Conservation (phyloP, 352 stramenopile genomes). For the Phytophthora cactorum region DNA sequence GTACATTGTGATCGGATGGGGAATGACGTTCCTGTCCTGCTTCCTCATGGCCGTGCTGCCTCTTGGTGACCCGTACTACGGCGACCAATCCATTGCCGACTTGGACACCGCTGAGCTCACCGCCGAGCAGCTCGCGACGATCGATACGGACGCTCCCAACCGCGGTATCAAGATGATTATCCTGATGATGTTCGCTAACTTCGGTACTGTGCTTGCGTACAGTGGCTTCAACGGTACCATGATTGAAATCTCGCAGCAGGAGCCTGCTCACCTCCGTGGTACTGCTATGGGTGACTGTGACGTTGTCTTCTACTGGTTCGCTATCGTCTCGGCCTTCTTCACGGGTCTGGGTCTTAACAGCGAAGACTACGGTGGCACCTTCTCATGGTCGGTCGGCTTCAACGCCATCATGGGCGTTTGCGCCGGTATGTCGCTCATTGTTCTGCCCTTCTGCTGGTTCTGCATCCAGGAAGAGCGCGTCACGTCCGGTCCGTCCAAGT, state of each 20-base stretch:
- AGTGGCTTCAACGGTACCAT: slow-evolving; percentile 70
- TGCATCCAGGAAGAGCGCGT: slow-evolving; percentile 54
- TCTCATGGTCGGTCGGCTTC: slow-evolving; percentile 64
- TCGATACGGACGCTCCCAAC: slow-evolving; percentile 53
- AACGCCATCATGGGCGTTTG: slow-evolving; percentile 59
- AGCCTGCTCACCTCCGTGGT: slow-evolving; percentile 46
- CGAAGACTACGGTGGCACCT: slow-evolving; percentile 57
- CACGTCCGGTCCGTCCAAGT: slow-evolving; percentile 37
- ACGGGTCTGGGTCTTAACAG: slow-evolving; percentile 58
- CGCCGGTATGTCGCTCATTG: slow-evolving; percentile 43
- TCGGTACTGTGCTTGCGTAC: slow-evolving; percentile 81
- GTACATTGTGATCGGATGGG: slow-evolving; percentile 83
- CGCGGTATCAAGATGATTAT: slow-evolving; percentile 62
- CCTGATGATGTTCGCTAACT: slow-evolving; percentile 74
- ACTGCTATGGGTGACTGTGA: slow-evolving; percentile 45
- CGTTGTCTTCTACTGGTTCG: slow-evolving; percentile 45
- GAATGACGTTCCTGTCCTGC: slow-evolving; percentile 42
- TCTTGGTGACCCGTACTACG: slow-evolving; percentile 59
- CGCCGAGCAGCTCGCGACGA: slow-evolving; percentile 37
- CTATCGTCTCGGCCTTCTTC: slow-evolving; percentile 49
- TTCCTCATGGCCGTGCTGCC: slow-evolving; percentile 57
- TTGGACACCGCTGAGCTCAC: slow-evolving; percentile 38
- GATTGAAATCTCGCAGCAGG: slow-evolving; percentile 67
- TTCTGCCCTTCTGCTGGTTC: slow-evolving; percentile 50
- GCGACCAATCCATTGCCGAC: slow-evolving; percentile 39